Base-by-base conservation (phyloP, 208 protist species). In the Crithidia mellificae region DNA sequence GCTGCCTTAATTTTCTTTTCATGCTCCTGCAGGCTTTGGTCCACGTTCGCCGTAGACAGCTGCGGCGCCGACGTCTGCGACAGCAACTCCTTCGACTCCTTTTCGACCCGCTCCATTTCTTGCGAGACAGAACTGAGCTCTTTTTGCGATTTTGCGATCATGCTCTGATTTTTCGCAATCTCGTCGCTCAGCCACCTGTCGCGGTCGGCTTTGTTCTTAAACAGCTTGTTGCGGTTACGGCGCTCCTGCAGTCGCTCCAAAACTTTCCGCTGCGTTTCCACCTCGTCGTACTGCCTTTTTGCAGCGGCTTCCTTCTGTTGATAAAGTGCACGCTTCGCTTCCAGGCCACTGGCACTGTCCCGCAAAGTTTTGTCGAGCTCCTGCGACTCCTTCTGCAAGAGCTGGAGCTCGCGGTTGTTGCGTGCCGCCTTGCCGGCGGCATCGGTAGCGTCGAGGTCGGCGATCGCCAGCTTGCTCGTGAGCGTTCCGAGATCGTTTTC, bases 101-200 rank as follows among this genome's bases (percentile, higher is more conserved):
- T 56, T 2, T 78, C 57, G 11, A 81, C 25, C 34, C 56, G 43
- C 8, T 34, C 62, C 56, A 88, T 81, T 41, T 90, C 83, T 3
- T 70, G 58, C 0, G 76, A 63, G 6, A 91, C 61, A 8, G 39
- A 46, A 6, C 27, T 41, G 39, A 93, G 63, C 52, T 93, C 88
- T 34, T 77, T 59, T 66, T 72, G 56, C 19, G 74, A 75, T 34
- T 74, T 85, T 3, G 74, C 63, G 25, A 85, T 81, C 38, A 88
- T 61, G 12, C 79, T 59, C 32, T 84, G 70, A 34, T 96, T 89
- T 17, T 83, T 68, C 17, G 78, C 46, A 43, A 98, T 90, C 76
- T 98, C 94, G n/a, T 78, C 67, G 9, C 29, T 44, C 27, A 99
- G 59, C 84, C 89, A 98, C 34, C 53, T 63, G 76, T 99, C 93